Evolutionary conservation across 2,329 filamentous ascomycete species (phyloP), one percentile per base, ranked within the genome.

Genomic region (Aspergillus arachidicola): DNA sequence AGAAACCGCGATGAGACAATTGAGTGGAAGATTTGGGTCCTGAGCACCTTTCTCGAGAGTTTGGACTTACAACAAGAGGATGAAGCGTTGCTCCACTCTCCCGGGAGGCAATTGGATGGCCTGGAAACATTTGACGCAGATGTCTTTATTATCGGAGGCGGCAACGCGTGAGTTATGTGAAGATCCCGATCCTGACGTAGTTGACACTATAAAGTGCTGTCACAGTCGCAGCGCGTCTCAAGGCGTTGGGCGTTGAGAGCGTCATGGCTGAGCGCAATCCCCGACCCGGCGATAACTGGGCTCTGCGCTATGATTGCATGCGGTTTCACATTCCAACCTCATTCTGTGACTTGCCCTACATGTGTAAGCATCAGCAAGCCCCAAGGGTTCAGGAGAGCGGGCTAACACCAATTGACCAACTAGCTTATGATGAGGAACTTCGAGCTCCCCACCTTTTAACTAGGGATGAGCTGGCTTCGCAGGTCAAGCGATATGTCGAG

Each of bases 271-370:
- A 84, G 57, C 73, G 75, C 23, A 80, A 80, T 46, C 67, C 72
- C 26, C 69, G 71, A 0, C 73, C 82, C 1, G 82, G 82, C 5
- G 78, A 82, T 58, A 81, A 81, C 46, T 84, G 82, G 82, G 74
- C 73, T 2, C 76, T 77, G 43, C 72, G 82, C 23, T 84, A 84
- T 62, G 78, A 81, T 48, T 79, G 79, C 48, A 74, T 82, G 41
- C 74, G 76, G 2, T 78, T 82, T 45, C 80, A 82, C 59, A 65
- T 80, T 2, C 75, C 75, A 6, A 79, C 77, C 0, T 71, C 75
- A 0, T 69, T 67, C 41, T 78, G 75, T 58, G 72, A 80, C 26
- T 62, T 78, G 58, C 79, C 80, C 0, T 81, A 75, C 51, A 65
- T 78, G 34, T 23, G 72, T 75, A 64, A 70, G 71, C 7, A 19